Conservation (phyloP, 345 rosid species). For the Stellera chamaejasme region DNA sequence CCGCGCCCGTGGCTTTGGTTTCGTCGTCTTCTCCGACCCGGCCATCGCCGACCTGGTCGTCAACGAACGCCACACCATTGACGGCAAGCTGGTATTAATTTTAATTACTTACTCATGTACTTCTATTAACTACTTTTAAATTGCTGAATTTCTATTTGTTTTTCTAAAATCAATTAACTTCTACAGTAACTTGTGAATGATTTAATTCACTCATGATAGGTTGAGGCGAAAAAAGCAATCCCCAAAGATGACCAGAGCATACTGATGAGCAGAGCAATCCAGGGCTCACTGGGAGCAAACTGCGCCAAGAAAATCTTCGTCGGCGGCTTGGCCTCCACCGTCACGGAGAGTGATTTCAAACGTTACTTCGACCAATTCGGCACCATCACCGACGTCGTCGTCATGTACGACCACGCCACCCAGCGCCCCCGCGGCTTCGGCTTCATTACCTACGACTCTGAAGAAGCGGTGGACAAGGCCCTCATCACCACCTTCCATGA, state of each 20-base stretch:
- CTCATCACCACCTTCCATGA: conserved; percentile 65
- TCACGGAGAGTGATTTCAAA: conserved; percentile 67
- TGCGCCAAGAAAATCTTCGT: conserved; percentile 73
- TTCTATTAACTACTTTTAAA: too few species aligned
- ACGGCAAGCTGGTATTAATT: conserved; percentile 70
- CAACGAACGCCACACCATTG: conserved; percentile 77
- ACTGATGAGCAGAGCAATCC: conserved; percentile 42
- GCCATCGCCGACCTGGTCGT: conserved; percentile 86
- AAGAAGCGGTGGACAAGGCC: conserved; percentile 66
- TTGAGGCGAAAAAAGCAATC: conserved; percentile 78
- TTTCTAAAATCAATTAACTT: too few species aligned
- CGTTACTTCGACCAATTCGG: conserved; percentile 78
- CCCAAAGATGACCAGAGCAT: conserved; percentile 75
- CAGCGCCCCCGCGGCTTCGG: conserved; percentile 82
- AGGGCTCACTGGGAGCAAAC: conserved; percentile 63
- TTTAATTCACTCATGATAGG: conserved; percentile 22
- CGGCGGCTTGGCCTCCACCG: conserved; percentile 79
- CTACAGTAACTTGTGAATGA: too few species aligned
- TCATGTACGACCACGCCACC: conserved; percentile 80
- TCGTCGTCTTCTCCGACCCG: conserved; percentile 87
- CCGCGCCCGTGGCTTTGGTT: conserved; percentile 98
- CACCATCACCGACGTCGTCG: conserved; percentile 66
- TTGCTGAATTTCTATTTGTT: too few species aligned
- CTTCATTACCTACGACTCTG: conserved; percentile 68
- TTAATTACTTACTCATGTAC: too few species aligned